Conservation (phyloP, 2,329 filamentous ascomycete genomes). For the Nigrograna mackinnonii region DNA sequence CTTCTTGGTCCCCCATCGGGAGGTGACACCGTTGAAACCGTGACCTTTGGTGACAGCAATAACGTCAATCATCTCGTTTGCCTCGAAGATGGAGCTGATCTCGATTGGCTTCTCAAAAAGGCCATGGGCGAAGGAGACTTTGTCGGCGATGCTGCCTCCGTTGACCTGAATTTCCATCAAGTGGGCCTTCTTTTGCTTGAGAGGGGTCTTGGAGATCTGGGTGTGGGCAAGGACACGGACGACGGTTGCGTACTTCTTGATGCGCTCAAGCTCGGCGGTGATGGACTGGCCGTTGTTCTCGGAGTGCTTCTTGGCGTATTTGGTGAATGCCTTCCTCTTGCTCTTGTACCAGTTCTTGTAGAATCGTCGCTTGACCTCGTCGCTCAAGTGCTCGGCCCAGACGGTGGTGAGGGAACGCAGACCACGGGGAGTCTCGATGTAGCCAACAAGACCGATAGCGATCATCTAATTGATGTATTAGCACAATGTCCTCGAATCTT, state of each 20-base stretch:
- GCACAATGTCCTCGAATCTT: constrained; percentile 49
- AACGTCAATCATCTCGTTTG: constrained; percentile 99
- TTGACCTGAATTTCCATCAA: constrained; percentile 99
- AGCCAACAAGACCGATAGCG: constrained; percentile 98
- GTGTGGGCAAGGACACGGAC: constrained; percentile 99
- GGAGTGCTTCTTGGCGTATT: constrained; percentile 99
- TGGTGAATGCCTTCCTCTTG: constrained; percentile 99
- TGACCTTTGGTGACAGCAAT: constrained; percentile 99
- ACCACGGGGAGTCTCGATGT: constrained; percentile 99
- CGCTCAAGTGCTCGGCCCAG: constrained; percentile 98
- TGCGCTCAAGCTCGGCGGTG: constrained; percentile 97
- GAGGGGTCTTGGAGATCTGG: constrained; percentile 97
- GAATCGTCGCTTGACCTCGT: constrained; percentile 99
- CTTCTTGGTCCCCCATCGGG: constrained; percentile 99
- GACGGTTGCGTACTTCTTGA: constrained; percentile 99
- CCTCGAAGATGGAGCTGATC: constrained; percentile 94
- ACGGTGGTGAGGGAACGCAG: constrained; percentile 99
- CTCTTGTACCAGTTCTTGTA: constrained; percentile 99
- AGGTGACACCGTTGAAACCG: constrained; percentile 96
- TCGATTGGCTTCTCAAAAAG: constrained; percentile 99
- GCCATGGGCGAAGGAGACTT: constrained; percentile 92
- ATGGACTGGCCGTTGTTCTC: constrained; percentile 88
- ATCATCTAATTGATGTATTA: constrained; percentile 75
- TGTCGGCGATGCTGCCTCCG: constrained; percentile 92
- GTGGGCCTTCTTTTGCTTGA: constrained; percentile 99